Base-by-base conservation (phyloP, 768 basidiomycete genomes). In the Omphalotus guepiniiformis region DNA sequence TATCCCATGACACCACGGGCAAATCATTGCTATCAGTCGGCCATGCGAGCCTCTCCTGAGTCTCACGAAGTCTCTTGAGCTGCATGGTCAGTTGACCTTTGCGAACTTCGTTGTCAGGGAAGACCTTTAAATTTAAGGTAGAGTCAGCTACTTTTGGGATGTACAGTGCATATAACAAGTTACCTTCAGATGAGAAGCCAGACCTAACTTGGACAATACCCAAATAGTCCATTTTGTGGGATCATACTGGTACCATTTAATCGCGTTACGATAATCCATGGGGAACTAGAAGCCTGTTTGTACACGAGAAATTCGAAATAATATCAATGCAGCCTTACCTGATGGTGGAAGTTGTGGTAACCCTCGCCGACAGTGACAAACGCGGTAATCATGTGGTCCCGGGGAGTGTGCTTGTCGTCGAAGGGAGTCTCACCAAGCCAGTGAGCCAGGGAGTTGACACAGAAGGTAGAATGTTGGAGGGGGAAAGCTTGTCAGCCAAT, bases 311-410 rank as follows among this genome's bases (percentile, higher is more conserved):
- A n/a, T n/a, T n/a, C n/a, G 26, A 34, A 45, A 6, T 2, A 13
- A 25, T 19, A 39, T n/a, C n/a, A 23, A 27, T 4, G 19, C 9
- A 4, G 28, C 6, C 29, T 41, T 39, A 44, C 48, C 49, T 80
- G 82, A 61, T 97, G 93, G 71, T 97, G 93, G 80, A 95, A 95
- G 68, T 97, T 97, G 75, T 97, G 93, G 72, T 97, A 97, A 13
- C 93, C 93, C 66, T 97, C 93, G 45, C 93, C 93, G 58, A 94
- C 84, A 29, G 93, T 96, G 51, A 82, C 85, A 25, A 96, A 71
- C 2, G 93, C 93, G 25, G 93, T 94, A 62, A 94, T 62, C 51
- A 93, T 63, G 66, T 94, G 93, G 66, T 95, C 92, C 43, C 85
- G 78, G 15, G 93, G 93, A 7, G 90, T 88, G 66, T 93, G 90